Percentiles rank a stretch among this genome's conserved stretches.
Conservation (phyloP, 345 rosid genomes). For the Psidium friedrichsthalianum region DNA sequence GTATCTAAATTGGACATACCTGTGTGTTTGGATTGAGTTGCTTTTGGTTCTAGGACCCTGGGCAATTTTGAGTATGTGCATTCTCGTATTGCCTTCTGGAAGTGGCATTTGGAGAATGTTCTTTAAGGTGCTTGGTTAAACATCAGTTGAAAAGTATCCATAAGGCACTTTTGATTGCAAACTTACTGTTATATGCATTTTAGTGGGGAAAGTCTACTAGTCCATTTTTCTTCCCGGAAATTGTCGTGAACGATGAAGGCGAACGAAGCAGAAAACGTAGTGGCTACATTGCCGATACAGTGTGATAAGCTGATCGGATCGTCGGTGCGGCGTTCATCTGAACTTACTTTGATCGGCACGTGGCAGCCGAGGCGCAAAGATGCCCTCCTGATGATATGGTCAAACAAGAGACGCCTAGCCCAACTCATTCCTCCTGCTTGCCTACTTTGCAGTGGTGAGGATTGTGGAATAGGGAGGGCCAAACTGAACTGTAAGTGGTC, state of each 20-base stretch:
- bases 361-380: neutral
- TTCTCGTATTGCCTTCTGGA: neutral
- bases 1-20: neutral
- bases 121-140: neutral
- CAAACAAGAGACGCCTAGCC: neutral
- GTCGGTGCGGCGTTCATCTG: neutral
- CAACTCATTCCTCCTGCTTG: too few species aligned
- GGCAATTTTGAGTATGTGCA: neutral
- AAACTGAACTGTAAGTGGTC: neutral
- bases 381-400: neutral
- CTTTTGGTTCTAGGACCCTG: neutral
- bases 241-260: neutral
- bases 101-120: neutral
- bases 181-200: neutral
- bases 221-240: neutral
- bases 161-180: neutral
- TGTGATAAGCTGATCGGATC: neutral
- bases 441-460: neutral
- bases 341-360: neutral
- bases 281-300: neutral
- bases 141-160: neutral
- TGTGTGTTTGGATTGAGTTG: neutral
- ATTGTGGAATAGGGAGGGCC: neutral
- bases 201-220: neutral
- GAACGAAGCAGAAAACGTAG: neutral